A percentile compares a stretch with the other conserved stretches of the same genome.
Evolutionary conservation across 306 rosid genomes (phyloP).

Genomic region (Sindora glabra): DNA sequence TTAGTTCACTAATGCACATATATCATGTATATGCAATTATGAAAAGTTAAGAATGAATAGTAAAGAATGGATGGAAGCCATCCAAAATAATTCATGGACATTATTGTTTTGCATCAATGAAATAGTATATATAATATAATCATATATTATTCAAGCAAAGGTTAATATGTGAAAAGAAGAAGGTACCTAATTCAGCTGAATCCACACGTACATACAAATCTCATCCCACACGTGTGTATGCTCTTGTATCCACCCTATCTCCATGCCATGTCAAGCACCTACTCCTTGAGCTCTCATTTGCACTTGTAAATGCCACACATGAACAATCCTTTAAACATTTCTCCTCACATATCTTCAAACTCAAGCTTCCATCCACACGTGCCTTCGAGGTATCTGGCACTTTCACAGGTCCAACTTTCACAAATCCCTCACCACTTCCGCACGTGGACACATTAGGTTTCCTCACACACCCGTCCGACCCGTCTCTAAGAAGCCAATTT

Average conservation of each 20-base stretch:
- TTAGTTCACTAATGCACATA: too few species aligned
- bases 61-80: not conserved
- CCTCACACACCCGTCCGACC: slow-evolving; percentile 59
- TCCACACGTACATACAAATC: slow-evolving; percentile 50
- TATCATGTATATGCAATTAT: too few species aligned
- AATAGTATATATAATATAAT: too few species aligned
- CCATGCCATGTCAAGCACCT: slow-evolving; percentile 64
- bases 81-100: too few species aligned
- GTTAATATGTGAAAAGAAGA: not conserved
- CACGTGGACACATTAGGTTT: slow-evolving; percentile 45
- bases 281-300: slow-evolving; percentile 28
- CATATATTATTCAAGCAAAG: too few species aligned
- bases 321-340: slow-evolving; percentile 48
- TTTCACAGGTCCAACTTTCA: slow-evolving; percentile 39
- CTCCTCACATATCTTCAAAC: slow-evolving; percentile 28
- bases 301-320: slow-evolving; percentile 46
- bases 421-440: slow-evolving; percentile 58
- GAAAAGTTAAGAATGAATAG: not conserved
- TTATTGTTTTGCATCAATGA: not conserved
- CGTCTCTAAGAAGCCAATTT: slow-evolving; percentile 33
- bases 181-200: slow-evolving; percentile 19
- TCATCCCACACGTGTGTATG: slow-evolving; percentile 39
- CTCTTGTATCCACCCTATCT: slow-evolving; percentile 35
- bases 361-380: slow-evolving; percentile 18
- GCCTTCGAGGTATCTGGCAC: slow-evolving; percentile 47